These are phyloP conservation scores for Xylariales sp. DNA, from an alignment of 2,329 filamentous ascomycete genomes.

Conservation along the genomic window DNA sequence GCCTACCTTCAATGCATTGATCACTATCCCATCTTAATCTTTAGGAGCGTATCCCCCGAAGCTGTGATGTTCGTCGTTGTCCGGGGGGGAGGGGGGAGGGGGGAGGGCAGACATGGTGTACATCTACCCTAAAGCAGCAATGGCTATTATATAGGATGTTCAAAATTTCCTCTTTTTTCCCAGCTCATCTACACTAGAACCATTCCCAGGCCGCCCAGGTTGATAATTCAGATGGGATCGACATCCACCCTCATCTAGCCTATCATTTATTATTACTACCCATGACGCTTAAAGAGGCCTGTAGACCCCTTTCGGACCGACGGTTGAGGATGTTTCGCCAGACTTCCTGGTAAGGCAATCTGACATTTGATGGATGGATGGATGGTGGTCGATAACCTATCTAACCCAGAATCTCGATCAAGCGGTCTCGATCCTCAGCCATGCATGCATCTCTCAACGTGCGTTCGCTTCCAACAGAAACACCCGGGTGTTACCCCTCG, in stretches of 20 bases:
- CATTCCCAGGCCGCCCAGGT: slow-evolving; percentile 7
- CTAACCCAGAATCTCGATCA: slow-evolving; percentile 33
- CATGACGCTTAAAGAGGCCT: slow-evolving; percentile 7
- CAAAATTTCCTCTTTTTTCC: slow-evolving; percentile 13
- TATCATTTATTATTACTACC: not conserved
- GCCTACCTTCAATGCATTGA: slow-evolving; percentile 5
- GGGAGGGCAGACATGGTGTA: not conserved
- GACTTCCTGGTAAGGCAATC: slow-evolving; percentile 19
- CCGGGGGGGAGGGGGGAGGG: not conserved
- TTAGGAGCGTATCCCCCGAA: not conserved
- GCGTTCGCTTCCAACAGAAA: slow-evolving; percentile 37
- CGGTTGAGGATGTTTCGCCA: slow-evolving; percentile 13
- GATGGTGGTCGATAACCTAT: slow-evolving; percentile 5
- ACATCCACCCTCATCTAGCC: slow-evolving; percentile 9
- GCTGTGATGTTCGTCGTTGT: not conserved
- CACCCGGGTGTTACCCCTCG: slow-evolving; percentile 35
- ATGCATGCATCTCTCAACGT: slow-evolving; percentile 32
- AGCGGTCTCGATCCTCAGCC: slow-evolving; percentile 33
- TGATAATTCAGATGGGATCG: slow-evolving; percentile 18
- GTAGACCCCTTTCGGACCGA: slow-evolving; percentile 17
- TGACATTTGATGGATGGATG: slow-evolving; percentile 22
- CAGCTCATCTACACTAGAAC: not conserved
- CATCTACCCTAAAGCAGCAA: slow-evolving; percentile 2
- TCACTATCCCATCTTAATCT: not conserved
- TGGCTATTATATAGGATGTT: not conserved